Evolutionary conservation across 2,329 filamentous ascomycete species (phyloP).

Genomic region (Chaetoscypha palmicola): DNA sequence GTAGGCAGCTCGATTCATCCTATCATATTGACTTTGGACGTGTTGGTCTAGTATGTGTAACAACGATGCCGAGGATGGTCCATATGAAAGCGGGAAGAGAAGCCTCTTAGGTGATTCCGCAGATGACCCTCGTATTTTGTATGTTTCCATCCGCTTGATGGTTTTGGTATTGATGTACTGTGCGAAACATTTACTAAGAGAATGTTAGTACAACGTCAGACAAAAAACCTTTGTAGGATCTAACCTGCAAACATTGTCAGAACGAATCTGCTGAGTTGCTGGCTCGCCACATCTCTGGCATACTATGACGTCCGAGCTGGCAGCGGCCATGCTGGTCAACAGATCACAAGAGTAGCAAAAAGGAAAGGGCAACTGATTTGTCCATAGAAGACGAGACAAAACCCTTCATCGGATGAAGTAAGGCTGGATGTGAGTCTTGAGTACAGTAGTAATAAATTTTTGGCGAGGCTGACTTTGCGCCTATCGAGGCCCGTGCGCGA

Average conservation of each 20-base stretch:
- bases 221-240: constrained; percentile 7
- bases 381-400: too few species aligned
- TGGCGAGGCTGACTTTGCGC: constrained; percentile 14
- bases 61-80: constrained; percentile 71
- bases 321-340: too few species aligned
- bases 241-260: constrained; percentile 30
- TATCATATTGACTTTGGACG: constrained; percentile 55
- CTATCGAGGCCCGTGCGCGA: constrained; percentile 3
- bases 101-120: constrained; percentile 40
- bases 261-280: constrained; percentile 28
- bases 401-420: too few species aligned
- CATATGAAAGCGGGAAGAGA: constrained; percentile 75
- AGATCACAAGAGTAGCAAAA: too few species aligned
- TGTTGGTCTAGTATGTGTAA: constrained; percentile 69
- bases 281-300: constrained; percentile 28
- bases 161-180: constrained; percentile 73
- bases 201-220: constrained; percentile 14
- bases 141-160: constrained; percentile 68
- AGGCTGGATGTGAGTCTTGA: not conserved
- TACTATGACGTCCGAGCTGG: constrained; percentile 5
- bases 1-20: constrained; percentile 59
- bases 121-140: constrained; percentile 40
- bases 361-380: too few species aligned
- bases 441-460: not conserved
- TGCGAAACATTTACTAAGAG: constrained; percentile 62